Evolutionary conservation across 2,329 filamentous ascomycete species (phyloP), one percentile per base, ranked within the genome.

Genomic region (Pestalotiopsis sp.): DNA sequence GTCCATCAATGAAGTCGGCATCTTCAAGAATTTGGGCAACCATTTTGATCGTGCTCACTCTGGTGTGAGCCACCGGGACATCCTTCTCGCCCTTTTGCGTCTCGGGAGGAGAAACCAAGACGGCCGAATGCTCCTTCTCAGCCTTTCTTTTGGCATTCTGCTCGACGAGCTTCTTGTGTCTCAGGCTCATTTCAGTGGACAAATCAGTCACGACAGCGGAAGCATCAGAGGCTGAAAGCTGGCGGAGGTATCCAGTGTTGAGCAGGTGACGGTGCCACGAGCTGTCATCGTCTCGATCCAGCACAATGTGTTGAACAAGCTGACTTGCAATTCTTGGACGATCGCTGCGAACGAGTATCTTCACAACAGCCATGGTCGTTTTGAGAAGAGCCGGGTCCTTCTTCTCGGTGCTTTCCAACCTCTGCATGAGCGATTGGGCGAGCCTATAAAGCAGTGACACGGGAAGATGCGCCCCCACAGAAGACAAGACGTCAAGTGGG

Each of bases 1-100:
- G 41, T 9, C 73, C 66, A 31, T 74, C 71, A 6, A 81, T 68
- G 17, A 78, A 78, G 1, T 72, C 68, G 4, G 73, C 77, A 3
- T 74, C 71, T 12, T 77, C 71, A 2, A 82, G 71, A 1, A 81
- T 64, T 52, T 80, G 76, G 0, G 77, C 76, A n/a, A 82, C 72
- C 76, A 82, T 79, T 65, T 81, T 81, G 64, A 82, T 72, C 0
- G 79, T 81, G 0, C 76, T 78, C 4, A 81, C 73, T 67, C 80
- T 81, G 65, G 82, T 72, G 3, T 71, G 66, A 2, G 76, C 72
- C 2, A 57, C 52, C 7, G 63, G 31, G 11, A 56, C 49, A 3
- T 71, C 65, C 1, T 49, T 65, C 5, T 17, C 11, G 4, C 17
- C 57, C 52, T n/a, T 59, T 14, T 36, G 27, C 27, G 27, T 17